These are phyloP conservation scores for Cladosporium sphaerospermum DNA, from an alignment of 2,329 filamentous ascomycete species.

Conservation along the genomic window DNA sequence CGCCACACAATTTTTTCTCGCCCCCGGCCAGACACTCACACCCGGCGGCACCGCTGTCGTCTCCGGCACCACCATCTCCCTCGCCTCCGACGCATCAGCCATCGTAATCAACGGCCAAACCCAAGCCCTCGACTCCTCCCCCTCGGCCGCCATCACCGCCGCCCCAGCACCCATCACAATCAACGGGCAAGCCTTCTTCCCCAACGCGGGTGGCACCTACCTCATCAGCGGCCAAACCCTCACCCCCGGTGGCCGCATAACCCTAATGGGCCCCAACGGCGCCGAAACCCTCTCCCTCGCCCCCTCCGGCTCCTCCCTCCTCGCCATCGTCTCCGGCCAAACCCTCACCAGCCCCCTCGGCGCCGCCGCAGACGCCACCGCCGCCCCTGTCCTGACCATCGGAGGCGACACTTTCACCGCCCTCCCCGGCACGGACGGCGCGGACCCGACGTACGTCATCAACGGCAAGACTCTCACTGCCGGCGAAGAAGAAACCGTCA, in stretches of 20 bases:
- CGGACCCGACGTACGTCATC: slow-evolving; percentile 32
- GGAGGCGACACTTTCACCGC: slow-evolving; percentile 26
- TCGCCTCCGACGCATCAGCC: slow-evolving; percentile 34
- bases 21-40: slow-evolving; percentile 30
- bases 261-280: slow-evolving; percentile 18
- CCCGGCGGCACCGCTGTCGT: slow-evolving; percentile 35
- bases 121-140: slow-evolving; percentile 30
- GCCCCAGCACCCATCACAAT: slow-evolving; percentile 25
- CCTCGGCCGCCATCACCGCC: slow-evolving; percentile 24
- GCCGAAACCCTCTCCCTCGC: slow-evolving; percentile 27
- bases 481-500: slow-evolving; percentile 27
- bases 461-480: slow-evolving; percentile 34
- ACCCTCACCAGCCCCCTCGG: slow-evolving; percentile 29
- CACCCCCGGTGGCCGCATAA: slow-evolving; percentile 22
- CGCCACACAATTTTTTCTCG: slow-evolving; percentile 41
- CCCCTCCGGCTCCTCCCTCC: slow-evolving; percentile 26
- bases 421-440: slow-evolving; percentile 20
- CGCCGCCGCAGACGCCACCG: slow-evolving; percentile 25
- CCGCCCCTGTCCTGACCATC: slow-evolving; percentile 28
- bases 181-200: slow-evolving; percentile 21
- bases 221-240: slow-evolving; percentile 23
- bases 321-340: slow-evolving; percentile 18
- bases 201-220: slow-evolving; percentile 25
- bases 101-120: slow-evolving; percentile 37
- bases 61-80: slow-evolving; percentile 35